Evolutionary conservation across 169 alveolate genomes (phyloP), one percentile per base, ranked within the genome.

Genomic region (Neospora caninum): DNA sequence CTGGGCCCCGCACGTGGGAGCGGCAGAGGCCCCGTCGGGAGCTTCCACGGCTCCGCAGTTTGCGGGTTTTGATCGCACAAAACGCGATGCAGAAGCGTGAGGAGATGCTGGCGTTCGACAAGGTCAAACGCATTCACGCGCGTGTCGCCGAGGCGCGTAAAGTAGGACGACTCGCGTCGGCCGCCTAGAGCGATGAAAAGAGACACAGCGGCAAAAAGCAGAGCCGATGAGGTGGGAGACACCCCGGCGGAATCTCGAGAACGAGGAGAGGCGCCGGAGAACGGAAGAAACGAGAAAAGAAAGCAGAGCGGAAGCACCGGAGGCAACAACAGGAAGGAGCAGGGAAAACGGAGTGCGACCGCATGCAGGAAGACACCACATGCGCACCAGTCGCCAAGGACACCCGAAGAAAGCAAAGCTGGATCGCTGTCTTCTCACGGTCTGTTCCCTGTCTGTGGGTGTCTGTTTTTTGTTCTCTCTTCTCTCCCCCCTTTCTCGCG

Each of bases 11-110:
- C 73, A 36, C 41, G 70, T 45, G 94, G 53, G 36, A 64, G 80
- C 36, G 96, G 91, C 86, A 87, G 86, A 9, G 96, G 96, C 0
- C 96, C 97, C 70, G 96, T 94, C 43, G 98, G 97, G 27, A 97
- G 97, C 53, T 93, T 95, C 96, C 97, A 97, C 41, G 97, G 97
- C 73, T 95, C 92, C 41, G 94, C 96, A n/a, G 91, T 88, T 27
- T 96, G 96, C 34, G 97, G 97, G 94, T 97, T 96, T 92, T 96
- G 97, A 29, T 96, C 95, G 80, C 94, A 91, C 39, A 96, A 64
- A 82, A 94, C 94, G 34, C 93, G 94, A 36, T 96, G 96, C 45
- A 96, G 95, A 36, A 95, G 88, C 88, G 95, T 93, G 39, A 96
- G 96, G 70, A 96, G 95, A 86, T 96, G 95, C 95, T 96, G 92